Evolutionary conservation across 164 flowering plant genomes (phyloP).

Genomic region (Magnolia kwangsiensis): DNA sequence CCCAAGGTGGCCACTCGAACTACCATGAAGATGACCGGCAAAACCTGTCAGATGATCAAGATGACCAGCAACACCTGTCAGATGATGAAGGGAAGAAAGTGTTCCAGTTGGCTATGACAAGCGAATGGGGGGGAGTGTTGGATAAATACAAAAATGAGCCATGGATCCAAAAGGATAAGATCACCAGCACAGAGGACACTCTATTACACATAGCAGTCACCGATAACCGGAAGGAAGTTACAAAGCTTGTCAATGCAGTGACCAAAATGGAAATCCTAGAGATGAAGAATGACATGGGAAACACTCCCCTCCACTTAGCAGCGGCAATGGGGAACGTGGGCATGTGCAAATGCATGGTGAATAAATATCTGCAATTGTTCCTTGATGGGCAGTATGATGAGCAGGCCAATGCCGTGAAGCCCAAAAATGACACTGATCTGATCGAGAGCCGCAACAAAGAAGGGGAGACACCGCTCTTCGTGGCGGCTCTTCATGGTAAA

Average conservation of each 20-base stretch:
- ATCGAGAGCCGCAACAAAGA: slow-evolving; percentile 9
- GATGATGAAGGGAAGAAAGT: too few relatives aligned
- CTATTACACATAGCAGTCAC: slow-evolving; percentile 31
- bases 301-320: slow-evolving; percentile 28
- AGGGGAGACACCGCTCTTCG: slow-evolving; percentile 25
- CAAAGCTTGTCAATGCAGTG: slow-evolving; percentile 9
- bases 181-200: slow-evolving; percentile 25
- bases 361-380: background rate
- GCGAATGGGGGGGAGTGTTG: background rate
- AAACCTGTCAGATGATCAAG: too few relatives aligned
- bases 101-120: background rate
- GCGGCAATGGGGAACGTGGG: slow-evolving; percentile 20
- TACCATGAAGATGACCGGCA: background rate
- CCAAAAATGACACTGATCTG: background rate
- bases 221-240: slow-evolving; percentile 14
- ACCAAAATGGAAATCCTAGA: background rate
- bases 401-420: too few relatives aligned
- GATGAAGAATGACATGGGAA: slow-evolving; percentile 17
- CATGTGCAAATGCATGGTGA: slow-evolving; percentile 17
- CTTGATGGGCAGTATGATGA: too few relatives aligned
- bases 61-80: background rate
- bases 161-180: background rate
- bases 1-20: too few relatives aligned
- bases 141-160: background rate
- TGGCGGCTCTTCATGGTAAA: slow-evolving; percentile 18